phyloP scores from a whole-genome alignment of 495 filamentous ascomycete genomes.

The Podospora bellae-mahoneyi region DNA sequence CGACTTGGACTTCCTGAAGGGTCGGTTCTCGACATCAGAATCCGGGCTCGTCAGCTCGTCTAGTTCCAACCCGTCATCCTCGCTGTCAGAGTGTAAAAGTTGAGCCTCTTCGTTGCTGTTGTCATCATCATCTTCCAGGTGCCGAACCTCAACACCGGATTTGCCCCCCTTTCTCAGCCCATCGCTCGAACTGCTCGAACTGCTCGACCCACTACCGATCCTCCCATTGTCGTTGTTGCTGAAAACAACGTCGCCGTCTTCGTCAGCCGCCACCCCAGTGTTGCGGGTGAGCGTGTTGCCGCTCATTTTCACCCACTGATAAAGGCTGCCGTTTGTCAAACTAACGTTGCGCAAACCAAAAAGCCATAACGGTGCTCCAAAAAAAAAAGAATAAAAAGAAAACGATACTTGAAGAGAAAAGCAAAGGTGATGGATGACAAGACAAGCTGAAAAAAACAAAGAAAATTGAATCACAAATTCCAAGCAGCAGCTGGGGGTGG shows the following conservation, averaged over 20 bases:
- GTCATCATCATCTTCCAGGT: constrained; percentile 3
- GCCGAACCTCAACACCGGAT: neutral
- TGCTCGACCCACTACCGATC: no score
- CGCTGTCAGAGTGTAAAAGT: constrained; percentile 10
- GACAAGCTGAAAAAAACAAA: neutral
- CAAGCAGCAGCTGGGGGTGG: neutral
- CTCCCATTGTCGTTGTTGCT: neutral
- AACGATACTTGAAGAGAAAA: no score
- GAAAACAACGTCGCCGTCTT: neutral
- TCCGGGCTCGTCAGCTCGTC: neutral
- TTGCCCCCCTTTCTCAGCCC: neutral
- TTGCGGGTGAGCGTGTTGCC: neutral
- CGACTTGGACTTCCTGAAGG: neutral
- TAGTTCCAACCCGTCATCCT: neutral
- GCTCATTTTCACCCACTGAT: neutral
- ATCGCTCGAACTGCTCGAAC: no score
- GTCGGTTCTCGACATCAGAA: neutral
- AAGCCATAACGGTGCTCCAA: neutral
- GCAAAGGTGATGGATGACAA: no score
- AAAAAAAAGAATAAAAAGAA: neutral
- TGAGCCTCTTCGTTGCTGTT: constrained; percentile 28
- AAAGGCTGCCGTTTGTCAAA: neutral
- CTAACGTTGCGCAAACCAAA: neutral
- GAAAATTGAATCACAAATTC: neutral
- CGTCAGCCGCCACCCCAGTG: neutral